Conservation (phyloP, 2,329 filamentous ascomycete genomes). For the Phialemoniopsis sp. region DNA sequence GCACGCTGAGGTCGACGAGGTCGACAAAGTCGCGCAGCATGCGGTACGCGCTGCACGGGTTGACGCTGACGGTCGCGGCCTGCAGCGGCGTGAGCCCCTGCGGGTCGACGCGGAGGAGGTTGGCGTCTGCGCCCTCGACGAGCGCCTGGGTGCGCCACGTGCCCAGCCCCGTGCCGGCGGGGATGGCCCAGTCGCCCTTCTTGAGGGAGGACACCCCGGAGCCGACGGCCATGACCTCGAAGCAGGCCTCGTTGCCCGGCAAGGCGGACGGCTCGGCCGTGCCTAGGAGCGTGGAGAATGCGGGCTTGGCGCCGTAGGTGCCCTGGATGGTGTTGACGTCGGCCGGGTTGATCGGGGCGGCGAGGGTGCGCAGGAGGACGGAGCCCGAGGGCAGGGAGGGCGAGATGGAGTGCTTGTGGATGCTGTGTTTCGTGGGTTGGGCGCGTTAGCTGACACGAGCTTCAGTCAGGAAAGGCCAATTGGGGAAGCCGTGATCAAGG, state of each 20-base stretch:
- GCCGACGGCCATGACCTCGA: conserved; percentile 76
- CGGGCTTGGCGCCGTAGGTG: conserved; percentile 83
- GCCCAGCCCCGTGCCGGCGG: conserved; percentile 76
- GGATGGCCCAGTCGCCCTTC: conserved; percentile 92
- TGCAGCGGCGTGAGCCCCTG: conserved; percentile 68
- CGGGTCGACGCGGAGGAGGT: conserved; percentile 58
- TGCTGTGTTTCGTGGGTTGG: too few species aligned
- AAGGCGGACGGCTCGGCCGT: conserved; percentile 73
- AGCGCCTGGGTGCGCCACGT: conserved; percentile 94
- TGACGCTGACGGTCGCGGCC: conserved; percentile 84
- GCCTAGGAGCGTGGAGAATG: conserved; percentile 66
- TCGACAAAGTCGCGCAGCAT: conserved; percentile 80
- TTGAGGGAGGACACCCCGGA: conserved; percentile 47
- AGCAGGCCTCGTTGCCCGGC: conserved; percentile 88
- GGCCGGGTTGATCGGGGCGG: conserved; percentile 90
- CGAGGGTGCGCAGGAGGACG: conserved; percentile 81
- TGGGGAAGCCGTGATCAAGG: neutral
- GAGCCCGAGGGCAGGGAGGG: conserved; percentile 61
- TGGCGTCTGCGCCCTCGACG: conserved; percentile 42
- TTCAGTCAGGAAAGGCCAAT: too few species aligned
- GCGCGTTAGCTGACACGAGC: neutral
- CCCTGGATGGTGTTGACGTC: conserved; percentile 98
- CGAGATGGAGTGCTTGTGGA: conserved; percentile 74
- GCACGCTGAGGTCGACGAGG: conserved; percentile 39
- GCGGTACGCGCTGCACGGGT: conserved; percentile 90